Percentiles rank a stretch among this genome's conserved stretches.
phyloP scores from a whole-genome alignment of 106 monocot genomes.

The Acorus gramineus region DNA sequence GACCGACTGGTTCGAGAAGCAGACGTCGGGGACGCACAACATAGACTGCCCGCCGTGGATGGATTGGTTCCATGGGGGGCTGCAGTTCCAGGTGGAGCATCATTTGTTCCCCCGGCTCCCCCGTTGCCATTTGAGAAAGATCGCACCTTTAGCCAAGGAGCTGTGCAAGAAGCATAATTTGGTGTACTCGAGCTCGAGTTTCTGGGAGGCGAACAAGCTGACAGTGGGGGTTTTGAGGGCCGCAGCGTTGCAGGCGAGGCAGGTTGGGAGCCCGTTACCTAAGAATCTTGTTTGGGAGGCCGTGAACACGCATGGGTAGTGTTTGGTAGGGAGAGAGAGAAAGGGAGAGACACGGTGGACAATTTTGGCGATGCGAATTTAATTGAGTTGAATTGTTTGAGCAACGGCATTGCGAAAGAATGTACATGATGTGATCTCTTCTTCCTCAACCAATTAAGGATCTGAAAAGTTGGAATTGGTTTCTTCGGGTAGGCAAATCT shows the following conservation, averaged over 20 bases:
- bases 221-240: constrained; percentile 27
- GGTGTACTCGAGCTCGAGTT: constrained; percentile 19
- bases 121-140: constrained; percentile 26
- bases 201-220: constrained; percentile 36
- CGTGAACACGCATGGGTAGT: constrained; percentile 46
- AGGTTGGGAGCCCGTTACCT: constrained; percentile 14
- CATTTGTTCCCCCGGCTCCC: constrained; percentile 56
- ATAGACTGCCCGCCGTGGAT: constrained; percentile 62
- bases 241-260: constrained; percentile 50
- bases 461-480: too few relatives aligned
- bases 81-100: constrained; percentile 66
- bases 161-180: constrained; percentile 50
- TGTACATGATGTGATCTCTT: too few relatives aligned
- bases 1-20: constrained; percentile 66
- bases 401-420: too few relatives aligned
- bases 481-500: too few relatives aligned
- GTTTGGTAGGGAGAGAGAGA: background rate
- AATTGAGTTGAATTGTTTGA: background rate
- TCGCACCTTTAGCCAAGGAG: constrained; percentile 37
- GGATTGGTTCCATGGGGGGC: constrained; percentile 74
- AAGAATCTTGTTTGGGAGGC: constrained; percentile 64
- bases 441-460: too few relatives aligned
- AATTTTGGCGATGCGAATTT: background rate
- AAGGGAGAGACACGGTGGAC: too few relatives aligned
- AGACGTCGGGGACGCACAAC: constrained; percentile 49